A percentile compares a stretch with the other conserved stretches of the same genome.
Evolutionary conservation across 306 rosid genomes (phyloP).

Genomic region (Gastrolobium villosum): DNA sequence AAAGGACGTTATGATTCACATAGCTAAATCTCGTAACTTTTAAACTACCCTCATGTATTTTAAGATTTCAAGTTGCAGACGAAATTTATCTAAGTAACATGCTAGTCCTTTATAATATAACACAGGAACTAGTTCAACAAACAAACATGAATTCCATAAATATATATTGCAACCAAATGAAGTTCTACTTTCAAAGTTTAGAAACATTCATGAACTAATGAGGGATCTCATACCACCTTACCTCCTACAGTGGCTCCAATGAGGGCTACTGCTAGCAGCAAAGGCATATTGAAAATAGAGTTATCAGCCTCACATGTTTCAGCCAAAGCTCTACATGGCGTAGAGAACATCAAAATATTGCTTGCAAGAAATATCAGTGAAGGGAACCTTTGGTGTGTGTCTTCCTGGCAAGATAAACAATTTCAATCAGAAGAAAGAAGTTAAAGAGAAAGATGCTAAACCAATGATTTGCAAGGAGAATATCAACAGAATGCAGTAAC

Average conservation of each 20-base stretch:
- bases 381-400: constrained; percentile 54
- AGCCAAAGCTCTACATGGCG: constrained; percentile 81
- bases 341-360: constrained; percentile 69
- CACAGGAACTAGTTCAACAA: constrained; percentile 12
- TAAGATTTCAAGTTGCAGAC: not conserved
- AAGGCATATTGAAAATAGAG: constrained; percentile 83
- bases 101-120: not conserved
- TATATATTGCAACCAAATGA: not conserved
- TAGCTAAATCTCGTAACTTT: constrained; percentile 10
- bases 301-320: constrained; percentile 87
- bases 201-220: constrained; percentile 32
- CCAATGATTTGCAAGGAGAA: constrained; percentile 5
- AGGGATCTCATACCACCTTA: constrained; percentile 48
- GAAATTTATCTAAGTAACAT: not conserved
- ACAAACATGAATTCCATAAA: constrained; percentile 16
- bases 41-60: constrained; percentile 4
- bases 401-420: constrained; percentile 60
- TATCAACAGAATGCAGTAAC: not conserved
- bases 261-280: constrained; percentile 86
- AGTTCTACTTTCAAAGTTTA: constrained; percentile 1
- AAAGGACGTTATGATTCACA: constrained; percentile 15
- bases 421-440: constrained; percentile 31
- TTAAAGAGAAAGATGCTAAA: constrained; percentile 14
- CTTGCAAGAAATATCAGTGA: constrained; percentile 59
- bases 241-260: constrained; percentile 99